Base-by-base conservation (phyloP, 352 stramenopile species). In the Thraustochytrium sp. region DNA sequence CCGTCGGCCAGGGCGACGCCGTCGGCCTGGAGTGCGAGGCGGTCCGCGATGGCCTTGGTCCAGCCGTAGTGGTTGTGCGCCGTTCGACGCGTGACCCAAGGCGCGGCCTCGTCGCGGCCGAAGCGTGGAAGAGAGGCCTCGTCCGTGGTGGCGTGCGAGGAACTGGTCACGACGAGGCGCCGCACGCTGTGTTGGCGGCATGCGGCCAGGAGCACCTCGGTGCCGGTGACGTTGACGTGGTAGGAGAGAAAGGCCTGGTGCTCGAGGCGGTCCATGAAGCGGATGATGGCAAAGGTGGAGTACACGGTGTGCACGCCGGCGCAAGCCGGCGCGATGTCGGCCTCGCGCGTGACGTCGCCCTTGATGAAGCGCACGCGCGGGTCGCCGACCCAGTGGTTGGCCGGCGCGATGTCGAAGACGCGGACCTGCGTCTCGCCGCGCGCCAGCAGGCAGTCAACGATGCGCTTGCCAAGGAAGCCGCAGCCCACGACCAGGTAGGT, bases 221-320 rank as follows among this genome's bases (percentile, higher is more conserved):
- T 80, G 18, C 68, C 68, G 4, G n/a, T 40, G 13, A 80, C 68
- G 38, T 80, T 80, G 13, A 80, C 53, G 8, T 80, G 68, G 44
- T 80, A 80, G 26, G 68, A 80, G 68, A 80, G 42, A 13, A 63
- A 63, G 2, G 53, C 68, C 51, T 80, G 68, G 68, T 80, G 68
- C 38, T 68, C 68, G n/a, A 80, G 68, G 11, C 68, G n/a, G 1
- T 80, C 68, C 68, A 80, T 80, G 68, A 80, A 80, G 48, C 68
- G 48, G 49, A 80, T 80, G 68, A 80, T 63, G 48, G 68, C 68
- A 80, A 80, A 80, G 44, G 68, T 80, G 36, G 68, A 61, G 68
- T 80, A 80, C 13, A 80, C 34, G 23, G 53, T 64, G 51, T 68
- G 4, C 16, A 80, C 68, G 23, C 44, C 44, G 4, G 18, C 68